Evolutionary conservation across 202 grass and related monocot genomes (phyloP).

Genomic region (Schoenoplectus tabernaemontani): DNA sequence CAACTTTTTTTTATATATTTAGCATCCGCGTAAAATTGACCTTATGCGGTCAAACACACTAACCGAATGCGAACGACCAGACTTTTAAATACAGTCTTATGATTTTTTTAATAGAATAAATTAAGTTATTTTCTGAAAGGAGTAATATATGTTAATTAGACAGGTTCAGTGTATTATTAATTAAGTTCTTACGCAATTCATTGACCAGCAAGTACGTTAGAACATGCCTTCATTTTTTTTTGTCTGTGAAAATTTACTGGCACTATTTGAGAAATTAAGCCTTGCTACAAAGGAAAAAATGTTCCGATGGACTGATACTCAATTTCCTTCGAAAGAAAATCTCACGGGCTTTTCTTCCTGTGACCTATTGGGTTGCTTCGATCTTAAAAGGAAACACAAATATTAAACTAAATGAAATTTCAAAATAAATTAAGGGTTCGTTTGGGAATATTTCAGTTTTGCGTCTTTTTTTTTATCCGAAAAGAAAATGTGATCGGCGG

Average conservation of each 20-base stretch:
- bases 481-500: too few species aligned
- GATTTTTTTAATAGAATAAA: not conserved
- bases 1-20: too few species aligned
- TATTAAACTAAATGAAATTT: too few species aligned
- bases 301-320: too few species aligned
- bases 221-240: not conserved
- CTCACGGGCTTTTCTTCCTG: too few species aligned
- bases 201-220: not conserved
- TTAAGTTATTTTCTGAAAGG: not conserved
- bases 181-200: not conserved
- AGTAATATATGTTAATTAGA: not conserved
- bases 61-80: not conserved
- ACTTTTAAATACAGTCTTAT: not conserved
- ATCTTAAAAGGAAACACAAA: too few species aligned
- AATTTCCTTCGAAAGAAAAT: too few species aligned
- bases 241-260: not conserved
- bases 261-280: not conserved
- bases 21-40: not conserved
- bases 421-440: too few species aligned
- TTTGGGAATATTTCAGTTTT: too few species aligned
- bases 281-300: too few species aligned
- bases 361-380: too few species aligned
- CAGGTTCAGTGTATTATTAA: not conserved
- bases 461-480: too few species aligned
- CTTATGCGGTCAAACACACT: not conserved